These are phyloP conservation scores for Naganishia sp. DNA, from an alignment of 1,284 basidiomycete species.

Conservation along the genomic window DNA sequence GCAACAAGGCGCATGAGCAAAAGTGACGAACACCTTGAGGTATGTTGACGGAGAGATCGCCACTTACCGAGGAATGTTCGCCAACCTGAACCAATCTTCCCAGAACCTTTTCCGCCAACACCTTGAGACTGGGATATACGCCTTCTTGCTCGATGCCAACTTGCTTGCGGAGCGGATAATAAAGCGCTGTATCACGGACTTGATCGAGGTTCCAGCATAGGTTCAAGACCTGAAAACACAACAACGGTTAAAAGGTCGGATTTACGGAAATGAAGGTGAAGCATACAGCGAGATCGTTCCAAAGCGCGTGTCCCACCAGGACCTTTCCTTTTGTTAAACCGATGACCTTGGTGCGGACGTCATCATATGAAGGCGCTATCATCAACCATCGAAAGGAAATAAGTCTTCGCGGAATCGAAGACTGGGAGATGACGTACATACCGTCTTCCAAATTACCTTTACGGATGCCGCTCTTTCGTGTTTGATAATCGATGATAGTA, in stretches of 20 bases:
- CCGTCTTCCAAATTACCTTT: slow-evolving; percentile 55
- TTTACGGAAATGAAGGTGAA: background rate
- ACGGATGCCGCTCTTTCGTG: slow-evolving; percentile 57
- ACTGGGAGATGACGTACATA: slow-evolving; percentile 34
- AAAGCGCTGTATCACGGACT: slow-evolving; percentile 58
- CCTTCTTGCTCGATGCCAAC: slow-evolving; percentile 43
- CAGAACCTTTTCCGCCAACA: slow-evolving; percentile 54
- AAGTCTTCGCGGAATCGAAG: background rate
- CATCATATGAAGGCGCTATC: slow-evolving; percentile 73
- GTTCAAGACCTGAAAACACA: slow-evolving; percentile 50
- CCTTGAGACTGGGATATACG: slow-evolving; percentile 54
- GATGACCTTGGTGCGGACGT: slow-evolving; percentile 73
- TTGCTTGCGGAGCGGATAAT: slow-evolving; percentile 53
- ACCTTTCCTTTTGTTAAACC: slow-evolving; percentile 75
- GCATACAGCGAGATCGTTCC: slow-evolving; percentile 80
- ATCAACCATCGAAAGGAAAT: too few species aligned
- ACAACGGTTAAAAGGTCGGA: too few species aligned
- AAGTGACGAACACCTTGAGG: too few species aligned
- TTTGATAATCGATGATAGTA: slow-evolving; percentile 58
- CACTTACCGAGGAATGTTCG: slow-evolving; percentile 52
- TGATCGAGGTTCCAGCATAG: slow-evolving; percentile 56
- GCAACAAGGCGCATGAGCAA: too few species aligned
- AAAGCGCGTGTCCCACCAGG: slow-evolving; percentile 86
- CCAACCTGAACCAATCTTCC: slow-evolving; percentile 56
- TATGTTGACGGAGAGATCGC: background rate